Conservation (phyloP, 495 filamentous ascomycete genomes). For the Parmelia sp. region DNA sequence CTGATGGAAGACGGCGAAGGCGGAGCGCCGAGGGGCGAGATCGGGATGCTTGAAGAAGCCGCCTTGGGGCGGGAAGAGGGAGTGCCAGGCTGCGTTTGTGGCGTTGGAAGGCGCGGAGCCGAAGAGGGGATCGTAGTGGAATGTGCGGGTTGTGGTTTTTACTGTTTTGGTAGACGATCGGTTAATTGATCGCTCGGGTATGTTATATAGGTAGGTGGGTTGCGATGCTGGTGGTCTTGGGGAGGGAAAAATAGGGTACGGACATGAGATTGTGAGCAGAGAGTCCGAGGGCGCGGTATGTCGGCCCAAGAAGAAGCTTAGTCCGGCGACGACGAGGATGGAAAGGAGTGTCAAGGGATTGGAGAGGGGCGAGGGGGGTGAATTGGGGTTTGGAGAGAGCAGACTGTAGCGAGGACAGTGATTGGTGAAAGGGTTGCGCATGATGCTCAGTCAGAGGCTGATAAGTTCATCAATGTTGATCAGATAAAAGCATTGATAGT, state of each 20-base stretch:
- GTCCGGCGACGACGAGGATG: neutral
- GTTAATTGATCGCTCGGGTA: neutral
- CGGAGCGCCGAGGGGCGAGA: slow-evolving; percentile 20
- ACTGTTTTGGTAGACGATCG: neutral
- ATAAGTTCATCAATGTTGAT: neutral
- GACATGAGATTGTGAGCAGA: neutral
- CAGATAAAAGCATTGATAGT: neutral
- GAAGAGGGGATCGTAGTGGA: slow-evolving; percentile 2
- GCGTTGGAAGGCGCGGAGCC: slow-evolving; percentile 14
- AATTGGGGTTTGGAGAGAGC: neutral
- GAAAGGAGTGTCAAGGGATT: neutral
- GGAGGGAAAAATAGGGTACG: neutral
- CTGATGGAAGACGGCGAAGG: slow-evolving; percentile 26
- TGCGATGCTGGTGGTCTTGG: neutral
- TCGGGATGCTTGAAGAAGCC: slow-evolving; percentile 24
- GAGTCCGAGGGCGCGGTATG: neutral
- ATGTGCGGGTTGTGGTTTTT: neutral
- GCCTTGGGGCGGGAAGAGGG: slow-evolving; percentile 21
- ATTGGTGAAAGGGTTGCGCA: neutral
- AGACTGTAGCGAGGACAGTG: neutral
- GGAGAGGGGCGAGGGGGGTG: neutral
- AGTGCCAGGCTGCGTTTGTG: slow-evolving; percentile 16
- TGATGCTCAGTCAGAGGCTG: neutral
- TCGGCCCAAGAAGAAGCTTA: neutral
- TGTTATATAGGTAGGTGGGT: neutral